These are phyloP conservation scores for Mercurialis annua DNA, from an alignment of 345 rosid genomes.

Conservation along the genomic window DNA sequence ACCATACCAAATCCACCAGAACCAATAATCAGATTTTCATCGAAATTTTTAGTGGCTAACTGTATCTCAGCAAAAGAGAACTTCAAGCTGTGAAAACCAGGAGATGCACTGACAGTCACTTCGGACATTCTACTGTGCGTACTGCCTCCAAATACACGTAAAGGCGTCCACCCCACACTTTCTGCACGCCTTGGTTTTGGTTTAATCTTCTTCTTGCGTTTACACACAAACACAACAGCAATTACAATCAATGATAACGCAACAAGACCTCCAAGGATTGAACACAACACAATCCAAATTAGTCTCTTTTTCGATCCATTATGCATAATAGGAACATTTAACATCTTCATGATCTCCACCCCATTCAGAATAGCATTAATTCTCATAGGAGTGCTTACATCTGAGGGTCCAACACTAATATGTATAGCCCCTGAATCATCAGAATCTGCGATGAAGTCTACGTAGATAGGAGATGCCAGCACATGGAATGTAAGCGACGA, in stretches of 20 bases:
- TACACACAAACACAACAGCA: slow-evolving; percentile 31
- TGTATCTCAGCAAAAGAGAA: slow-evolving; percentile 76
- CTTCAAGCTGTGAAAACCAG: slow-evolving; percentile 53
- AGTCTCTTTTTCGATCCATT: slow-evolving; percentile 36
- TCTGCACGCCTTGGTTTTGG: slow-evolving; percentile 44
- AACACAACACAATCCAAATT: slow-evolving; percentile 50
- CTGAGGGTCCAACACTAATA: slow-evolving; percentile 84
- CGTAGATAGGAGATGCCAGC: slow-evolving; percentile 67
- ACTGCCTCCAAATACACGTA: slow-evolving; percentile 71
- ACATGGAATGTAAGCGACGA: slow-evolving; percentile 56
- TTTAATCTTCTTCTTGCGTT: slow-evolving; percentile 45
- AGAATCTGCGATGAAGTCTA: slow-evolving; percentile 71
- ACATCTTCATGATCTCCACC: slow-evolving; percentile 79
- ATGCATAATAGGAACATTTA: slow-evolving; percentile 28
- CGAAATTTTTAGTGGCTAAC: slow-evolving; percentile 73
- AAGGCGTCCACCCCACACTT: slow-evolving; percentile 77
- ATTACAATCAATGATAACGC: slow-evolving; percentile 34
- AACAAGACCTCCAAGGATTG: slow-evolving; percentile 58
- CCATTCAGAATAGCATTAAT: slow-evolving; percentile 82
- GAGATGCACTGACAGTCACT: slow-evolving; percentile 57
- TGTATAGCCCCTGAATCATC: slow-evolving; percentile 45
- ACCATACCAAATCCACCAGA: slow-evolving; percentile 97
- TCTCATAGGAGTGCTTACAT: slow-evolving; percentile 50
- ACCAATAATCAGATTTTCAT: slow-evolving; percentile 62
- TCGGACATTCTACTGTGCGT: slow-evolving; percentile 65